Evolutionary conservation across 768 basidiomycete genomes (phyloP).

Genomic region (Tricholoma furcatifolium): DNA sequence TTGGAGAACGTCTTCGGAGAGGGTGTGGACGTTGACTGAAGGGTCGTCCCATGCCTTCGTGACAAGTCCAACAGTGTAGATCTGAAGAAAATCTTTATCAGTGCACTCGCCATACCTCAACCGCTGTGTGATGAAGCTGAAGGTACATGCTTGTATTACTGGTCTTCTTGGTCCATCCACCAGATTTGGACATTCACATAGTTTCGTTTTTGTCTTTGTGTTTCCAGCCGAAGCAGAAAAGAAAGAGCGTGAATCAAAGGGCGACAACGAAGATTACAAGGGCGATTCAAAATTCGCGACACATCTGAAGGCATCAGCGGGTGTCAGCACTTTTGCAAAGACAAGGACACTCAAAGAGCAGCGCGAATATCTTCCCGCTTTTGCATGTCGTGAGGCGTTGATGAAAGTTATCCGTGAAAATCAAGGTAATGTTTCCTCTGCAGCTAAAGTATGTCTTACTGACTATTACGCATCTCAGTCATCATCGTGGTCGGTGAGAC

Average conservation of each 20-base stretch:
- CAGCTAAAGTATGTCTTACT: neutral
- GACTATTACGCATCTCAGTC: slow-evolving; percentile 44
- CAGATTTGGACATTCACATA: slow-evolving; percentile 82
- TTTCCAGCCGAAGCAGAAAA: slow-evolving; percentile 55
- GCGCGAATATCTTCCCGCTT: slow-evolving; percentile 94
- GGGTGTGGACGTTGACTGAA: slow-evolving; percentile 51
- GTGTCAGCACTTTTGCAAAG: slow-evolving; percentile 80
- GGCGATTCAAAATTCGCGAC: slow-evolving; percentile 97
- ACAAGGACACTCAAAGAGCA: slow-evolving; percentile 89
- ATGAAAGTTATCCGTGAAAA: slow-evolving; percentile 89
- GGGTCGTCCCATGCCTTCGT: slow-evolving; percentile 81
- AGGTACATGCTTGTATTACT: slow-evolving; percentile 51
- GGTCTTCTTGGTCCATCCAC: slow-evolving; percentile 22
- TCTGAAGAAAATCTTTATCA: slow-evolving; percentile 32
- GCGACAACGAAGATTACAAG: slow-evolving; percentile 71
- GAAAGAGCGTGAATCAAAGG: slow-evolving; percentile 49
- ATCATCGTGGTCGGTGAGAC: slow-evolving; percentile 98
- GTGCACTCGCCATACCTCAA: neutral
- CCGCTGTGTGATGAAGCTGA: slow-evolving; percentile 46
- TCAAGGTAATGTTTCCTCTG: slow-evolving; percentile 62
- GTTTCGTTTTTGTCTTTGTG: slow-evolving; percentile 36
- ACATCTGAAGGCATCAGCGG: slow-evolving; percentile 79
- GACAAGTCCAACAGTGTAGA: slow-evolving; percentile 64
- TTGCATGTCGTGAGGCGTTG: slow-evolving; percentile 93
- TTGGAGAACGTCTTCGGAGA: slow-evolving; percentile 63